Evolutionary conservation across 2,329 filamentous ascomycete genomes (phyloP).

Genomic region (Fusarium camptoceras): DNA sequence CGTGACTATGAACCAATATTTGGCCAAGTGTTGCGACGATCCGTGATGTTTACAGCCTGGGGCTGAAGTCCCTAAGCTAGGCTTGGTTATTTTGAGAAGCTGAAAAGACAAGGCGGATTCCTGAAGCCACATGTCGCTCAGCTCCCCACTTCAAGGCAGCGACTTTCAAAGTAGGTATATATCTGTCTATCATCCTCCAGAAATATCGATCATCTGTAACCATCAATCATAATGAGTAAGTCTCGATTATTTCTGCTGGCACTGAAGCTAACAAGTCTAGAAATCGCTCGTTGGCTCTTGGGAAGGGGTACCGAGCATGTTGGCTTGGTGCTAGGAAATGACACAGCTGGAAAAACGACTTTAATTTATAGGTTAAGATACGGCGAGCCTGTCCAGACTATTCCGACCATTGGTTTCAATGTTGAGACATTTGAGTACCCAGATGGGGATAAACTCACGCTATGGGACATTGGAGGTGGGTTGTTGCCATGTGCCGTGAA

Average conservation of each 20-base stretch:
- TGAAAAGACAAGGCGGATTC: conserved; percentile 27
- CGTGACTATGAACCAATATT: background rate
- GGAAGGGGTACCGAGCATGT: conserved; percentile 33
- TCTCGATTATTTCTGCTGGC: background rate
- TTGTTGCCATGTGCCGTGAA: accelerated
- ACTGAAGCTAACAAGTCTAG: conserved; percentile 17
- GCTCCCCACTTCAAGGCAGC: conserved; percentile 43
- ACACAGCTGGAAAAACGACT: conserved; percentile 76
- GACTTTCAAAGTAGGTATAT: conserved; percentile 6
- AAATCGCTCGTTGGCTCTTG: conserved; percentile 41
- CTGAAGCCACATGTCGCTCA: conserved; percentile 40
- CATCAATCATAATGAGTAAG: conserved; percentile 36
- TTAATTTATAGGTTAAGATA: conserved; percentile 86
- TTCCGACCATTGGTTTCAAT: conserved; percentile 96
- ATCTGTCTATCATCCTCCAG: background rate
- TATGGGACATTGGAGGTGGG: conserved; percentile 50
- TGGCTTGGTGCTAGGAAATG: conserved; percentile 42
- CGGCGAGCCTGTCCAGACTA: conserved; percentile 91
- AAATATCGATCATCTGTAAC: background rate
- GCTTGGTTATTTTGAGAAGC: background rate
- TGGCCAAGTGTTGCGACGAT: background rate
- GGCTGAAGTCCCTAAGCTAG: background rate
- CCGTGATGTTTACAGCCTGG: background rate
- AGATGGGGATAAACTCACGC: conserved; percentile 34
- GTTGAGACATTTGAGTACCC: conserved; percentile 76